Base-by-base conservation (phyloP, 2,329 filamentous ascomycete genomes). In the Aspergillus thermomutatus region DNA sequence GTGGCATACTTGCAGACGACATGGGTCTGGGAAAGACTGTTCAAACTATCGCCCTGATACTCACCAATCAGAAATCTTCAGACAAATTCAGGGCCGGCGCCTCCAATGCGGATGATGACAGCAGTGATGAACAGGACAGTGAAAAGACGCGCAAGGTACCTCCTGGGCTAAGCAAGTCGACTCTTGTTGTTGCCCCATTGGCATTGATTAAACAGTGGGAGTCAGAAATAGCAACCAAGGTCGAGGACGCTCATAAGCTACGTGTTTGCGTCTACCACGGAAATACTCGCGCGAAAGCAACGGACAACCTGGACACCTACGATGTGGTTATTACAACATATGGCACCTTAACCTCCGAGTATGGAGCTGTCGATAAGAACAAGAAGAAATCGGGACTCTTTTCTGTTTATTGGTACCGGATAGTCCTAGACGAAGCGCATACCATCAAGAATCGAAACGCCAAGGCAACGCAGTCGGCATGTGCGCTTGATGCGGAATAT, bases 131-230 rank as follows among this genome's bases (percentile, higher is more conserved):
- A 53, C 67, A 66, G 25, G 63, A 73, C 57, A 67, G 70, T 52
- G 64, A 69, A 49, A 64, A 70, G 34, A 70, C 87, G 77, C 88
- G 87, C 69, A 90, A 87, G 71, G 80, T 89, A n/a, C 85, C 86
- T 19, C 82, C 85, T 6, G 81, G 82, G 7, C 79, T 92, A 25
- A 86, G 88, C 64, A 92, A 89, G 70, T 86, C 87, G 9, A 99
- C 94, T 0, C 80, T 99, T 10, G 92, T 99, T 7, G 90, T 99
- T 52, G 94, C 94, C 1, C 94, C 94, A 0, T 78, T 99, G 28
- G 93, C 94, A 6, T 80, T 99, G 47, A 97, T 99, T 77, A 90
- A 94, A 65, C 94, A 99, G 73, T 99, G 94, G 94, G 94, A 99
- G 75, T 81, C 87, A 1, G 94, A 99, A 73, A 91, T 99, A 69